Percentiles rank a stretch among this genome's conserved stretches.
phyloP scores from a whole-genome alignment of 2,329 filamentous ascomycete genomes.

The Mycosphaerella arachidis region DNA sequence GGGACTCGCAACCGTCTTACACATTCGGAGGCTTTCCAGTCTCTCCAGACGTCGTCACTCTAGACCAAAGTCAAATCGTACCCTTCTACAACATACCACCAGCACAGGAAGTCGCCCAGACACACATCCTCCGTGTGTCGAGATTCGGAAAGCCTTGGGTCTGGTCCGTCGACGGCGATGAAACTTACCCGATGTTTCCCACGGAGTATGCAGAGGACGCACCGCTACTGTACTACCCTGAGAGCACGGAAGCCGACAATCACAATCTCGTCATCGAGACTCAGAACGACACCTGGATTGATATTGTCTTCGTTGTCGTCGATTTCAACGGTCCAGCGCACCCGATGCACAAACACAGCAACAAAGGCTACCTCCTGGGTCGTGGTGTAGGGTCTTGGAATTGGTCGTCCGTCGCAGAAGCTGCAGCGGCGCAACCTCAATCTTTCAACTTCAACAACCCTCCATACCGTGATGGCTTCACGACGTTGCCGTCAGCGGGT shows the following conservation, averaged over 20 bases:
- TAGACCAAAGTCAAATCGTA: neutral
- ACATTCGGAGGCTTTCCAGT: neutral
- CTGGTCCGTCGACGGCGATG: neutral
- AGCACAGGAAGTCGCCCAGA: neutral
- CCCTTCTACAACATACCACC: constrained; percentile 2
- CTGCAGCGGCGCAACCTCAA: constrained; percentile 41
- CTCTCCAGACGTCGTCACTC: neutral
- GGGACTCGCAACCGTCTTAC: neutral
- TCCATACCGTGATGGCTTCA: constrained; percentile 49
- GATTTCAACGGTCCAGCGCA: constrained; percentile 39
- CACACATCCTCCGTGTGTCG: neutral
- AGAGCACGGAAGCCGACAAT: constrained; percentile 7
- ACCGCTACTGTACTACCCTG: constrained; percentile 13
- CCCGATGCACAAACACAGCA: constrained; percentile 61
- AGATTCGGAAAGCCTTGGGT: neutral
- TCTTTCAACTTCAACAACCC: constrained; percentile 57
- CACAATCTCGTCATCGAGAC: constrained; percentile 19
- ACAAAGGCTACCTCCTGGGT: constrained; percentile 57
- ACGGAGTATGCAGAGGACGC: constrained; percentile 1
- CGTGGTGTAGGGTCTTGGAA: constrained; percentile 45
- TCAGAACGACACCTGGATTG: constrained; percentile 33
- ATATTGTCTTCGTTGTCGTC: constrained; percentile 28
- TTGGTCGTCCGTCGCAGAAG: constrained; percentile 53
- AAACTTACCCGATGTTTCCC: neutral
- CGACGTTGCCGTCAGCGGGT: constrained; percentile 6